Base-by-base conservation (phyloP, 2,329 filamentous ascomycete genomes). In the Cryphonectria nitschkei region DNA sequence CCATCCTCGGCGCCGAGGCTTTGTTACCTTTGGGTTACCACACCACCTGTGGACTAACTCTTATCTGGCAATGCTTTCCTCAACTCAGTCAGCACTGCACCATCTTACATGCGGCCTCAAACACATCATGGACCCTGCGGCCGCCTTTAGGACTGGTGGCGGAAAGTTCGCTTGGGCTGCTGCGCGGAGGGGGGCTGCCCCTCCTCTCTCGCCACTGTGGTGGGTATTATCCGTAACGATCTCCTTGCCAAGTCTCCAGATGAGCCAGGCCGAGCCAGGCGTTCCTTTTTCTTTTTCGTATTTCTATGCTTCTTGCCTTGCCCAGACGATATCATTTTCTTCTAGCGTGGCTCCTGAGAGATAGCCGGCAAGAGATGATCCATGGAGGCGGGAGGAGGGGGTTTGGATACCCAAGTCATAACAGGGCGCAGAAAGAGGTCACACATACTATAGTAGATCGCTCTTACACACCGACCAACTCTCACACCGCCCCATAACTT, bases 191-290 rank as follows among this genome's bases (percentile, higher is more conserved):
- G 11, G 52, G 22, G 52, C 52, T 41, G 39, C 39, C 39, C 39
- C 46, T 34, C 46, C 50, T 52, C 50, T 26, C 37, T 63, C 61
- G 61, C 61, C 61, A 64, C 61, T 64, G 61, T 64, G 61, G 61
- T 34, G 34, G 9, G 39, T 64, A 64, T 64, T 32, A 64, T 64
- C 41, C 61, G 19, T 13, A 32, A 34, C 9, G 19, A 58, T 58
- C 54, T 29, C 26, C 54, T 26, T 32, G 54, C 54, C 54, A 58
- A 58, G 54, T 58, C 29, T 32, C 1, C 26, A 32, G 26, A 26
- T 29, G 54, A 32, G 26, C 46, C 8, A 50, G 19, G 22, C 46
- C 11, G n/a, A n/a, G 46, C 16, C 43, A 46, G 43, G 16, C 43
- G 13, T 43, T 43, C 41, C 5, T 14, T 43, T 22, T 46, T 46